These are phyloP conservation scores for Chrysoporthe puriensis DNA, from an alignment of 2,329 filamentous ascomycete genomes.

Conservation along the genomic window DNA sequence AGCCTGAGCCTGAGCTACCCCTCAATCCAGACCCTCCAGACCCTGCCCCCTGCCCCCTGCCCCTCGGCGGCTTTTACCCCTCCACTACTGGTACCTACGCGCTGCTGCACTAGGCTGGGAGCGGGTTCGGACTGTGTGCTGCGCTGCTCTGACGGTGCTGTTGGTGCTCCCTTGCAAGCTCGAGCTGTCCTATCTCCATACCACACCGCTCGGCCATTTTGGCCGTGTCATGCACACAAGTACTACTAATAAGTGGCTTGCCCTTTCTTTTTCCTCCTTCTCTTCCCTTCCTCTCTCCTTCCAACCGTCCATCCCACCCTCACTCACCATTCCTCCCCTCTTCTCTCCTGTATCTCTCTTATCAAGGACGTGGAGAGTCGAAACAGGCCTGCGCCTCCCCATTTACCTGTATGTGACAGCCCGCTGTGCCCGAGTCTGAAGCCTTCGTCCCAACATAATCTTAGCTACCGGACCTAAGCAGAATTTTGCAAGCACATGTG, in stretches of 20 bases:
- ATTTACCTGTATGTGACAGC: slow-evolving; percentile 13
- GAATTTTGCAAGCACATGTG: neutral
- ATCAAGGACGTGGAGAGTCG: slow-evolving; percentile 27
- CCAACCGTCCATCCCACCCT: slow-evolving; percentile 20
- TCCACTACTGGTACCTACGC: neutral
- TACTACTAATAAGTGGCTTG: slow-evolving; percentile 21
- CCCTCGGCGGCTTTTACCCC: slow-evolving; percentile 15
- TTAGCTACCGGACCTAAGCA: neutral
- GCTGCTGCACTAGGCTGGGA: neutral
- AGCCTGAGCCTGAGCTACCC: slow-evolving; percentile 17
- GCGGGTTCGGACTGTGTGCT: slow-evolving; percentile 5
- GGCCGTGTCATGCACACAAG: slow-evolving; percentile 12
- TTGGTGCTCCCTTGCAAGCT: slow-evolving; percentile 13
- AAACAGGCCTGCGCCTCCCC: slow-evolving; percentile 4
- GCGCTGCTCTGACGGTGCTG: neutral
- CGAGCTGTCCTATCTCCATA: slow-evolving; percentile 13
- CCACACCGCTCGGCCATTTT: slow-evolving; percentile 21
- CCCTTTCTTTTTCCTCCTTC: slow-evolving; percentile 15
- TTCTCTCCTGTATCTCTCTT: slow-evolving; percentile 26
- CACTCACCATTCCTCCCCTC: slow-evolving; percentile 23
- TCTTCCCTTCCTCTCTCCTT: slow-evolving; percentile 12
- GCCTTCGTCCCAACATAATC: neutral
- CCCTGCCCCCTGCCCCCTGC: neutral
- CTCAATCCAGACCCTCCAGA: slow-evolving; percentile 10
- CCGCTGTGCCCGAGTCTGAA: slow-evolving; percentile 1